Base-by-base conservation (phyloP, 306 rosid species). In the Cicer yamashitae region DNA sequence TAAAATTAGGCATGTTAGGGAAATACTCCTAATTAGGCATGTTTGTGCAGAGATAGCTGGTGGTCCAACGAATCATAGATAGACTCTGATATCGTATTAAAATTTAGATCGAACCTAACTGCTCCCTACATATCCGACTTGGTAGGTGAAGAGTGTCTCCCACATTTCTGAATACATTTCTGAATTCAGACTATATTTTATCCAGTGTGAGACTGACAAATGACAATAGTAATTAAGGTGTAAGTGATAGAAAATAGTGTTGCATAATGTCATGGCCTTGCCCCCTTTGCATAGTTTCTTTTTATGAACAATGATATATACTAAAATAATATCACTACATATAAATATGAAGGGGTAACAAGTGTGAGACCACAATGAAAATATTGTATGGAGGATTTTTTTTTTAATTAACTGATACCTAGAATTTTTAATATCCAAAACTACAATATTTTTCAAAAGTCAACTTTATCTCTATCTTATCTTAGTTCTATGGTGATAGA, bases 1-100 rank as follows among this genome's bases (percentile, higher is more conserved):
- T 54, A 20, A 79, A 54, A 70, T 56, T 25, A 73, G 48, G 52
- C 67, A 14, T 75, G 30, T 71, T 82, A 9, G 53, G n/a, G 60
- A 18, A 18, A 56, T 56, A 63, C 22, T 8, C 34, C 60, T 61
- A 11, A 44, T 12, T 43, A 68, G 30, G 3, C 0, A 22, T 1
- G 3, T 22, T 22, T 22, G 2, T 22, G 30, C 30, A 22, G 1
- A 1, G 1, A 20, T 1, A 22, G 30, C 3, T 2, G 30, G 30
- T 22, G 30, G 30, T 22, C 3, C 30, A 22, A 22, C 30, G 30
- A 22, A 22, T 22, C 30, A 22, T 22, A 2, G 3, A 22, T 22
- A 22, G 30, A 22, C 30, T 22, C 30, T 22, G 3, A 22, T 22
- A 22, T 22, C 30, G 3, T 22, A 22, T 22, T 22, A 22, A 22